Percentiles rank a stretch among this genome's conserved stretches.
phyloP scores from a whole-genome alignment of 2,329 filamentous ascomycete genomes.

The Xylaria sp. region DNA sequence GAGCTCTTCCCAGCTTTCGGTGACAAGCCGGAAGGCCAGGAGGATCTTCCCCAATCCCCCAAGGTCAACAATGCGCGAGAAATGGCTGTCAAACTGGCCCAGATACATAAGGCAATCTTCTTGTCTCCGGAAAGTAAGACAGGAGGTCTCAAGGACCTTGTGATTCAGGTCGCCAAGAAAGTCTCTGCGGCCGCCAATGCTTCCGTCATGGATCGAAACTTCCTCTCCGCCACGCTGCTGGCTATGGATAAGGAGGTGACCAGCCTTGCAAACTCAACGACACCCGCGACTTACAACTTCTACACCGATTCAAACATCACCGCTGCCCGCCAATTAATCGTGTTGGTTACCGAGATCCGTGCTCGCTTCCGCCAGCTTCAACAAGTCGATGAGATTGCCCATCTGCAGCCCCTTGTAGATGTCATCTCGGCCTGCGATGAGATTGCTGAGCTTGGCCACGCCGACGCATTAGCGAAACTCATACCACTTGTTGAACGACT shows the following conservation, averaged over 20 bases:
- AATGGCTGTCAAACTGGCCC: slow-evolving; percentile 55
- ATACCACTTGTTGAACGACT: slow-evolving; percentile 84
- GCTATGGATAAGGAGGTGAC: slow-evolving; percentile 57
- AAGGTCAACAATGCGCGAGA: slow-evolving; percentile 43
- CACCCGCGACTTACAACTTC: slow-evolving; percentile 67
- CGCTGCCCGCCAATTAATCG: slow-evolving; percentile 70
- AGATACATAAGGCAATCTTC: slow-evolving; percentile 54
- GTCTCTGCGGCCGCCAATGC: slow-evolving; percentile 32
- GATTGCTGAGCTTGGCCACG: slow-evolving; percentile 68
- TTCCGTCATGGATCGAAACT: slow-evolving; percentile 41
- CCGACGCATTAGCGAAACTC: slow-evolving; percentile 79
- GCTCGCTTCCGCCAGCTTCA: slow-evolving; percentile 68
- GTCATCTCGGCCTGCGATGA: slow-evolving; percentile 70
- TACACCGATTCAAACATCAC: slow-evolving; percentile 75
- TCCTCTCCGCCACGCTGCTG: slow-evolving; percentile 63
- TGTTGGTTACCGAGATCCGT: slow-evolving; percentile 63
- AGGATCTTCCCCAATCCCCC: slow-evolving; percentile 25
- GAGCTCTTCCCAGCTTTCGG: slow-evolving; percentile 78
- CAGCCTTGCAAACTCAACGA: slow-evolving; percentile 37
- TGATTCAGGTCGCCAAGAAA: slow-evolving; percentile 40
- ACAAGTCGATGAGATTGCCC: slow-evolving; percentile 57
- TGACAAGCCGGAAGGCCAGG: slow-evolving; percentile 41
- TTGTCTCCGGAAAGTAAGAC: slow-evolving; percentile 37
- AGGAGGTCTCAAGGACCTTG: slow-evolving; percentile 41
- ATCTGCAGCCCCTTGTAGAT: slow-evolving; percentile 73